These are phyloP conservation scores for Eucalyptus regnans DNA, from an alignment of 345 rosid species.

Conservation along the genomic window DNA sequence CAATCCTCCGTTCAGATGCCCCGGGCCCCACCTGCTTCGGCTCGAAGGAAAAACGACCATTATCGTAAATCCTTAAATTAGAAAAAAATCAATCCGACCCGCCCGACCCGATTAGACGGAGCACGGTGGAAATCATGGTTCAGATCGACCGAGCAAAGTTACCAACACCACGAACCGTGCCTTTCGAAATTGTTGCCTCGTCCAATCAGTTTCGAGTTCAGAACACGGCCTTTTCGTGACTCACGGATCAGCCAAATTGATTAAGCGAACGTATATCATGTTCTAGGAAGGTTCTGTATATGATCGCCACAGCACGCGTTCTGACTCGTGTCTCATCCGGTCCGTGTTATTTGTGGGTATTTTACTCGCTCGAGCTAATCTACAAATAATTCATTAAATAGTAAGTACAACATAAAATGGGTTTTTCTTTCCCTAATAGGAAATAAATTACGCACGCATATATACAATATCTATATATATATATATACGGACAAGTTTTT, in stretches of 20 bases:
- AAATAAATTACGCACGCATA: not conserved
- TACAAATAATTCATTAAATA: not conserved
- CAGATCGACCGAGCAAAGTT: too few species aligned
- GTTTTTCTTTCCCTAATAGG: not conserved
- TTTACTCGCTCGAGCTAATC: not conserved
- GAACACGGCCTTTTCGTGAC: fast-evolving
- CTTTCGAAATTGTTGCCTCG: too few species aligned
- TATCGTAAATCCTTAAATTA: not conserved
- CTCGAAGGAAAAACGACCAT: not conserved
- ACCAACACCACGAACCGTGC: too few species aligned
- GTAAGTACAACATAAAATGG: not conserved
- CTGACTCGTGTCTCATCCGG: fast-evolving
- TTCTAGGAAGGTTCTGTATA: too few species aligned
- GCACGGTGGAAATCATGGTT: not conserved
- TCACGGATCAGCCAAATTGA: fast-evolving
- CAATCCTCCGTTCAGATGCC: not conserved
- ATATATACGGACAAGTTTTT: not conserved
- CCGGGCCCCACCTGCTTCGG: not conserved
- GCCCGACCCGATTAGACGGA: not conserved
- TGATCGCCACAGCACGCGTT: fast-evolving
- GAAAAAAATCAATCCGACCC: not conserved
- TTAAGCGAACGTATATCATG: fast-evolving
- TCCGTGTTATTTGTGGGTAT: not conserved
- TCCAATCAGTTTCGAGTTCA: fast-evolving
- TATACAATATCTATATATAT: too few species aligned